Evolutionary conservation across 108 stramenopile genomes (phyloP).

Genomic region (Hondaea fermentalgiana): DNA sequence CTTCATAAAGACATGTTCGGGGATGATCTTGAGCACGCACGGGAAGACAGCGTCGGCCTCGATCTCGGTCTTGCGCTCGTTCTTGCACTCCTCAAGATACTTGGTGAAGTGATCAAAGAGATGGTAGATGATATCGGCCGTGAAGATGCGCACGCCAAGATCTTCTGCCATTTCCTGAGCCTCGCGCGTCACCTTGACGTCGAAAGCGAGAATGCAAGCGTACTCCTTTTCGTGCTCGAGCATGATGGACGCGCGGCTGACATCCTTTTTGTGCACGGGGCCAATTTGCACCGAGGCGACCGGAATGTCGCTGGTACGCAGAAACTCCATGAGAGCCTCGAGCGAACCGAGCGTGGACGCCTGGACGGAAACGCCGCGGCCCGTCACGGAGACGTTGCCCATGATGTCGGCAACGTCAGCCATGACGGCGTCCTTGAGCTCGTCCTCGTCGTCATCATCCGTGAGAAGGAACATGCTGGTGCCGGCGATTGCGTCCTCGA

Average conservation of each 20-base stretch:
- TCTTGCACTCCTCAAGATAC: slow-evolving; percentile 72
- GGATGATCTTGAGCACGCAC: slow-evolving; percentile 78
- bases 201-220: slow-evolving; percentile 94
- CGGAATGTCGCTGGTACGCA: slow-evolving; percentile 61
- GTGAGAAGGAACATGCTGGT: slow-evolving; percentile 89
- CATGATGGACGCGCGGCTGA: slow-evolving; percentile 95
- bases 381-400: slow-evolving; percentile 78
- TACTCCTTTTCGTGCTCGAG: slow-evolving; percentile 89
- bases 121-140: slow-evolving; percentile 99
- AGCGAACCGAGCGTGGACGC: slow-evolving; percentile 96
- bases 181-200: slow-evolving; percentile 83
- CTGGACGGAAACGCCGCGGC: slow-evolving; percentile 91
- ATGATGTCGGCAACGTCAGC: slow-evolving; percentile 72
- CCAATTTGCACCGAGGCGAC: slow-evolving; percentile 91
- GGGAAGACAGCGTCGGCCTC: slow-evolving; percentile 65
- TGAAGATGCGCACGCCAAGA: slow-evolving; percentile 85
- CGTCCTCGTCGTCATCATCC: slow-evolving; percentile 89
- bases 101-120: slow-evolving; percentile 91
- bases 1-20: slow-evolving; percentile 93
- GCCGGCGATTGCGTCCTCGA: slow-evolving; percentile 95
- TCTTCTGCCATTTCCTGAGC: slow-evolving; percentile 82
- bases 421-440: slow-evolving; percentile 94
- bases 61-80: slow-evolving; percentile 69
- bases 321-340: slow-evolving; percentile 94
- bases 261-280: slow-evolving; percentile 91